Evolutionary conservation across 192 early-diverging fungal genomes (phyloP), one percentile per base, ranked within the genome.

Genomic region (Podila epicladia): DNA sequence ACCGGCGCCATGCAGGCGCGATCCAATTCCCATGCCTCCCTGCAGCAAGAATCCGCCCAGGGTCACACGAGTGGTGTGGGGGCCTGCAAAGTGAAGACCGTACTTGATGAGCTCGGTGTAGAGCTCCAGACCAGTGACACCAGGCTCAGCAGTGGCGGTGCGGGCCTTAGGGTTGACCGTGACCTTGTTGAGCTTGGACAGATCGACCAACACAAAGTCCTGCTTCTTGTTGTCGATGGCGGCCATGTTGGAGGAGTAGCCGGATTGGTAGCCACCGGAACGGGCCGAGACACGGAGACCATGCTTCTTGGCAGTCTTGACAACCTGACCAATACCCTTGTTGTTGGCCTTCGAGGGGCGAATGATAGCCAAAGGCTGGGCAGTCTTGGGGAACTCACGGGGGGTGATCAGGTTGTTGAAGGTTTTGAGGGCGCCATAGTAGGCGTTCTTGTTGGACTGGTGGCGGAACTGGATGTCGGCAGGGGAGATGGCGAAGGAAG

Each of bases 361-460:
- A 58, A 80, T 33, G 22, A 80, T 58, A 55, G 77, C 77, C 1
- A 73, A 19, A 9, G 77, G 77, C 6, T 72, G 61, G 37, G 77
- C 77, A 0, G 70, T 45, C 28, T 37, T 41, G 12, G 77, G 77
- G 71, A 80, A 80, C 49, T 80, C 77, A 12, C 37, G 31, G 24
- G 77, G 77, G 17, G 24, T n/a, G 77, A 80, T 80, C 55, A 80
- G 57, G 60, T 80, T 73, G 67, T 80, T 80, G 71, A 69, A 80
- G 71, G 77, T 80, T 62, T 80, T 80, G 70, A 80, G 77, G 41
- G 70, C 60, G 19, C 45, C 57, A 65, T 35, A 80, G 67, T 80
- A 80, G 7, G 77, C 41, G 15, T 61, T 55, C 57, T 72, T 61
- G 49, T 80, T 48, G 13, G 37, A 37, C 55, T 80, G 77, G 32